Evolutionary conservation across 306 rosid genomes (phyloP).

Genomic region (Phaseolus lunatus): DNA sequence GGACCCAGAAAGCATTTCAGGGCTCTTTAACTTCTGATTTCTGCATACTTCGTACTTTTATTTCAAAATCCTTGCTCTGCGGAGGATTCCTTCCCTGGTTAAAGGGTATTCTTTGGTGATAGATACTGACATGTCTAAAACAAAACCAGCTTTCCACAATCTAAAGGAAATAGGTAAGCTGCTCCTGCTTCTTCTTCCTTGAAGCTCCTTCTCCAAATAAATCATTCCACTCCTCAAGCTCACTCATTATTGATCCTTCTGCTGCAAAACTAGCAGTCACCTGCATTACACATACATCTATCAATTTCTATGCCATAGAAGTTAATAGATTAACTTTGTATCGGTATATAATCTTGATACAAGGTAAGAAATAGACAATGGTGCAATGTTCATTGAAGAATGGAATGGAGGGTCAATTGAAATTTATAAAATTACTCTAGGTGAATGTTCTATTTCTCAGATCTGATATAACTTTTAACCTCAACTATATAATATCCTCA

Average conservation of each 20-base stretch:
- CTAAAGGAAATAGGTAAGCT: conserved; percentile 86
- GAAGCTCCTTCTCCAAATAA: conserved; percentile 93
- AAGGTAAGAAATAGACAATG: not conserved
- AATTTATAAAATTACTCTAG: not conserved
- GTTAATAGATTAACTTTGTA: not conserved
- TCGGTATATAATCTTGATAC: not conserved
- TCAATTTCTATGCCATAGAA: conserved; percentile 11
- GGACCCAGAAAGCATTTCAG: conserved; percentile 29
- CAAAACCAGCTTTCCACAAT: conserved; percentile 4
- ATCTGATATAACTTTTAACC: conserved; percentile 4
- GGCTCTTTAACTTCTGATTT: conserved; percentile 19
- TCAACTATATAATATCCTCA: not conserved
- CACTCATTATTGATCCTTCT: conserved; percentile 89
- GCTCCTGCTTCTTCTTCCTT: conserved; percentile 82
- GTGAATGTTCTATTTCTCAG: not conserved
- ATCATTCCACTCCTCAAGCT: conserved; percentile 94
- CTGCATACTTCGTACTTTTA: not conserved
- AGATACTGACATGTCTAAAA: conserved; percentile 33
- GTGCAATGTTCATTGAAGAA: not conserved
- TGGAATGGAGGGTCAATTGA: not conserved
- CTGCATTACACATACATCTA: conserved; percentile 50
- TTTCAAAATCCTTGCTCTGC: conserved; percentile 32
- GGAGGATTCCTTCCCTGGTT: conserved; percentile 41
- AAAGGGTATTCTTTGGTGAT: conserved; percentile 37
- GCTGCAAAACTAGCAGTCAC: conserved; percentile 88